Conservation (phyloP, 805 yeast species). For the Scheffersomyces amazonensis region DNA sequence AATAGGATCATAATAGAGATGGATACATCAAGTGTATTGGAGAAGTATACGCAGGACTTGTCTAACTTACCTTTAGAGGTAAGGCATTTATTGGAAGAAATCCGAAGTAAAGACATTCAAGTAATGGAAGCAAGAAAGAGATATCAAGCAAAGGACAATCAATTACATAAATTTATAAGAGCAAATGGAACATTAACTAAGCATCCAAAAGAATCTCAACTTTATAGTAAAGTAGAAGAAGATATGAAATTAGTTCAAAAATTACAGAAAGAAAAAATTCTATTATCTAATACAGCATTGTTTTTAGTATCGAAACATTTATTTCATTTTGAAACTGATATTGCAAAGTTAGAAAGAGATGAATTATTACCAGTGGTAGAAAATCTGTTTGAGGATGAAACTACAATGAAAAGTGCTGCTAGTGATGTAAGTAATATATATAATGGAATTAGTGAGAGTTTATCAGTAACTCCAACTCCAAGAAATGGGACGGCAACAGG, state of each 20-base stretch:
- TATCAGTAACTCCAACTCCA: conserved; percentile 31
- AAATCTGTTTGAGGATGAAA: conserved; percentile 17
- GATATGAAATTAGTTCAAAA: conserved; percentile 58
- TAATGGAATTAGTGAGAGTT: conserved; percentile 19
- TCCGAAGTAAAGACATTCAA: conserved; percentile 64
- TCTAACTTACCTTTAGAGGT: conserved; percentile 88
- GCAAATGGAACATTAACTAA: conserved; percentile 78
- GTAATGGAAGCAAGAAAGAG: conserved; percentile 65
- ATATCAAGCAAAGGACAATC: conserved; percentile 69
- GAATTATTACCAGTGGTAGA: conserved; percentile 68
- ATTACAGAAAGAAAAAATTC: conserved; percentile 74
- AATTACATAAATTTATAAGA: conserved; percentile 76
- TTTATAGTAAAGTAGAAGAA: conserved; percentile 63
- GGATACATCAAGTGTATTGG: conserved; percentile 82
- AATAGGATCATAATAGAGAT: too few relatives aligned
- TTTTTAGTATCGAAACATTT: conserved; percentile 76
- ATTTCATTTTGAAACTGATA: conserved; percentile 67
- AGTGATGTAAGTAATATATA: conserved; percentile 10
- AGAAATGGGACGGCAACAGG: conserved; percentile 13
- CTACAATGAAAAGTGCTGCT: not conserved
- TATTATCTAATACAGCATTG: conserved; percentile 80
- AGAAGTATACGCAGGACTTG: conserved; percentile 54
- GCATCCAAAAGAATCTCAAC: conserved; percentile 75
- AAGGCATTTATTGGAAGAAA: conserved; percentile 74
- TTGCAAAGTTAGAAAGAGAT: conserved; percentile 71